Percentiles rank a stretch among this genome's conserved stretches.
phyloP scores from a whole-genome alignment of 192 early-diverging fungal species.

The Coemansia sp. region DNA sequence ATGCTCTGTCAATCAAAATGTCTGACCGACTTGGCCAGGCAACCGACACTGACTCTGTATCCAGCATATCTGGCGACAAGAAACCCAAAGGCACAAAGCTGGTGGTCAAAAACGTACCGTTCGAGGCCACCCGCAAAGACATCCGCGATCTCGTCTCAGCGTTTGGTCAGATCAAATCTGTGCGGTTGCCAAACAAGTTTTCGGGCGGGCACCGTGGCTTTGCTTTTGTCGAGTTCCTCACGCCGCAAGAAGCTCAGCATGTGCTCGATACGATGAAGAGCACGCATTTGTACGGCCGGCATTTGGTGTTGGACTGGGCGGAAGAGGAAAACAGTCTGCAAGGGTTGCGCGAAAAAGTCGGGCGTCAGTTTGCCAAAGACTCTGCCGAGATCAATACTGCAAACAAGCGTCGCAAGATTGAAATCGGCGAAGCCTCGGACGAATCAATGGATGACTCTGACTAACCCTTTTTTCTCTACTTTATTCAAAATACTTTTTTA shows the following conservation, averaged over 20 bases:
- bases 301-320: constrained; percentile 95
- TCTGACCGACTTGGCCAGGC: constrained; percentile 66
- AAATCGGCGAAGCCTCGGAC: constrained; percentile 50
- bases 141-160: constrained; percentile 85
- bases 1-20: constrained; percentile 86
- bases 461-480: constrained; percentile 14
- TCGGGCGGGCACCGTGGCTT: constrained; percentile 94
- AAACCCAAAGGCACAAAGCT: constrained; percentile 79
- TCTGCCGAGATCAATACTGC: constrained; percentile 46
- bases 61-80: constrained; percentile 20
- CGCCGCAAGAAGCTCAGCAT: constrained; percentile 90
- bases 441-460: constrained; percentile 28
- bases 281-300: constrained; percentile 97
- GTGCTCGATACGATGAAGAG: constrained; percentile 81
- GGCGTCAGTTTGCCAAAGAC: constrained; percentile 72
- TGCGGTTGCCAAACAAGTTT: constrained; percentile 93
- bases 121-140: constrained; percentile 95
- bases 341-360: constrained; percentile 82
- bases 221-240: constrained; percentile 96
- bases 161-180: constrained; percentile 92
- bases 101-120: constrained; percentile 93
- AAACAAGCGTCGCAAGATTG: constrained; percentile 65
- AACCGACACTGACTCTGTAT: constrained; percentile 15
- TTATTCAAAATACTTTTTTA: background rate
- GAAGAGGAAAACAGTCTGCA: constrained; percentile 72